Percentiles rank a stretch among this genome's conserved stretches.
Evolutionary conservation across 1,284 basidiomycete species (phyloP).

Genomic region (Coniferiporia sulphurascens): DNA sequence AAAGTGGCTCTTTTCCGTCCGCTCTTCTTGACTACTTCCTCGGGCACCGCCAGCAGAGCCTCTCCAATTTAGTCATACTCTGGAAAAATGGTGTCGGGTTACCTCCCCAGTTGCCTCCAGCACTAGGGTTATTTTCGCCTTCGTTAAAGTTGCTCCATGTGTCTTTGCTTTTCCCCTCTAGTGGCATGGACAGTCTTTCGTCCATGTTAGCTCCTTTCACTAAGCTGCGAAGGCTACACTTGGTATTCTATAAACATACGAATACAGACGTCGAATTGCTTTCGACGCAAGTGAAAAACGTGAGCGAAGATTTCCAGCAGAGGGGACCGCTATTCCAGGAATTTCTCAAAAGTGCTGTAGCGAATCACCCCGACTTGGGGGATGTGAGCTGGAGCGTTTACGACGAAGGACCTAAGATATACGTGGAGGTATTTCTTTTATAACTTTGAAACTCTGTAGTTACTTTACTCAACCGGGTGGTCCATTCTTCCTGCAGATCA

Average conservation of each 20-base stretch:
- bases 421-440: conserved; percentile 1
- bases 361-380: neutral
- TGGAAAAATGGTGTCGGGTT: conserved; percentile 13
- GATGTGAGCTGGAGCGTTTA: conserved; percentile 19
- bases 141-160: conserved; percentile 9
- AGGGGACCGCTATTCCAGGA: conserved; percentile 6
- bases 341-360: neutral
- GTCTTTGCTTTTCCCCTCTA: conserved; percentile 6
- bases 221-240: conserved; percentile 10
- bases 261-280: neutral
- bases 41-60: neutral
- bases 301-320: neutral
- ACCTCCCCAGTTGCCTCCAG: neutral
- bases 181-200: neutral
- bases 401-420: conserved; percentile 6
- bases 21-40: conserved; percentile 2
- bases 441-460: neutral
- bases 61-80: conserved; percentile 5
- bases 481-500: too few relatives aligned
- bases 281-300: neutral
- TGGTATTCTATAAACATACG: conserved; percentile 6
- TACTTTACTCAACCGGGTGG: too few relatives aligned
- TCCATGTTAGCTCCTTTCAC: conserved; percentile 3
- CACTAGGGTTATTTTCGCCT: neutral
- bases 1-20: conserved; percentile 4